Evolutionary conservation across 148 eudicot genomes (phyloP), one percentile per base, ranked within the genome.

Genomic region (Cornus kousa): DNA sequence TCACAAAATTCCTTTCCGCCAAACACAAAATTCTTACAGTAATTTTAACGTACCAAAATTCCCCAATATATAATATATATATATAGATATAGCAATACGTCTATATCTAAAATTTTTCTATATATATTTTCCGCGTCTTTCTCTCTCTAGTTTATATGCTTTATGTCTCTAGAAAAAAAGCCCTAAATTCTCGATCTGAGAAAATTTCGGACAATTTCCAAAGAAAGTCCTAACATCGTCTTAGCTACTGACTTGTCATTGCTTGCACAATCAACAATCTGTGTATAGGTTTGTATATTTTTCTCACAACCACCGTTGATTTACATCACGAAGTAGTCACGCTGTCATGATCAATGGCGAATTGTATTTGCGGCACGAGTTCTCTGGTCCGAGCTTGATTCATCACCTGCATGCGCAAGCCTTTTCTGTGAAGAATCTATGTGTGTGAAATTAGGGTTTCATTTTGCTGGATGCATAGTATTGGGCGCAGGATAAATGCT

Each of bases 401-500:
- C 16, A 43, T 43, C 48, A 17, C 70, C 73, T 82, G 80, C 78
- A 85, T 82, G 87, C 70, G 68, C 74, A 35, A 50, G 66, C 32
- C 50, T 68, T 48, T 72, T 1, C 16, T 75, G 22, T 39, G 60
- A 9, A 37, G 20, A 16, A 48, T 78, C 48, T 73, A 70, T 75
- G 79, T 71, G 33, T 33, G 39, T 71, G 66, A 75, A 32, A 55
- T 76, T 82, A 81, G 84, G 89, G 85, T 83, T 85, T 79, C 71
- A 33, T 50, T 40, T 71, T 33, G 76, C 76, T 77, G 68, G 79
- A 84, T 85, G 88, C 53, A 62, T 79, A 48, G 33, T 53, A 53
- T 53, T 14, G 59, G 59, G 59, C 17, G 59, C 16, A 65, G 73
- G 62, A 76, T 91, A 91, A 86, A 90, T 91, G 95, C 90, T 87